phyloP scores from a whole-genome alignment of 2,329 filamentous ascomycete genomes.

The Mycosphaerella arachidis region DNA sequence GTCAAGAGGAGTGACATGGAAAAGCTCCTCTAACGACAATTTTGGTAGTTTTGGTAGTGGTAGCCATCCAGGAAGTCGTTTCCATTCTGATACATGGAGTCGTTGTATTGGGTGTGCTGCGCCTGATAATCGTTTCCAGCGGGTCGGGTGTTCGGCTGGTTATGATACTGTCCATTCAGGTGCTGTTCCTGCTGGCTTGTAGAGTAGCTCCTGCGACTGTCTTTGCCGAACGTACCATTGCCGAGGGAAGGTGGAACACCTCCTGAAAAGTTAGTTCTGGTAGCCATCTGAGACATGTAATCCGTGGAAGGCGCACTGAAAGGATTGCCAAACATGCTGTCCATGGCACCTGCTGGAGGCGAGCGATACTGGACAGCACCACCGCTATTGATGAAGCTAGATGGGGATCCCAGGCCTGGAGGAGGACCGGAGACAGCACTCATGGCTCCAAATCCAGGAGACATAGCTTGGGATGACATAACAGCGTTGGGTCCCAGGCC shows the following conservation, averaged over 20 bases:
- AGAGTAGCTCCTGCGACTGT: conserved; percentile 14
- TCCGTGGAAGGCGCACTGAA: conserved; percentile 22
- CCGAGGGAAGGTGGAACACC: conserved; percentile 28
- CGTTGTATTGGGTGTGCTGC: not conserved
- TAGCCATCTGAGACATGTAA: conserved; percentile 22
- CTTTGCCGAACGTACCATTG: conserved; percentile 23
- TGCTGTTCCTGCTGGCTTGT: conserved; percentile 3
- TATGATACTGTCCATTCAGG: not conserved
- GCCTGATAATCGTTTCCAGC: not conserved
- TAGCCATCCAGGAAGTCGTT: not conserved
- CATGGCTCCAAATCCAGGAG: conserved; percentile 55
- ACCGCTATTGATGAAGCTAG: conserved; percentile 34
- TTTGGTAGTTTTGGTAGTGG: not conserved
- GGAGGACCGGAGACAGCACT: conserved; percentile 59
- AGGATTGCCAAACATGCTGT: conserved; percentile 30
- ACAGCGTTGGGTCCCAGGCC: conserved; percentile 49
- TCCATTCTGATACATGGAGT: not conserved
- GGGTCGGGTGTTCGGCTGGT: not conserved
- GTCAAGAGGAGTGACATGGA: not conserved
- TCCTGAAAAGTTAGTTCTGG: conserved; percentile 22
- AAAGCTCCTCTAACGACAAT: not conserved
- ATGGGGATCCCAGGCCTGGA: conserved; percentile 72
- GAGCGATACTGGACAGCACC: conserved; percentile 12
- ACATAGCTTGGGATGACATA: conserved; percentile 48
- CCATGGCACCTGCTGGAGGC: conserved; percentile 17